Conservation (phyloP, 305 asterid genomes). For the Solanum hybrid region DNA sequence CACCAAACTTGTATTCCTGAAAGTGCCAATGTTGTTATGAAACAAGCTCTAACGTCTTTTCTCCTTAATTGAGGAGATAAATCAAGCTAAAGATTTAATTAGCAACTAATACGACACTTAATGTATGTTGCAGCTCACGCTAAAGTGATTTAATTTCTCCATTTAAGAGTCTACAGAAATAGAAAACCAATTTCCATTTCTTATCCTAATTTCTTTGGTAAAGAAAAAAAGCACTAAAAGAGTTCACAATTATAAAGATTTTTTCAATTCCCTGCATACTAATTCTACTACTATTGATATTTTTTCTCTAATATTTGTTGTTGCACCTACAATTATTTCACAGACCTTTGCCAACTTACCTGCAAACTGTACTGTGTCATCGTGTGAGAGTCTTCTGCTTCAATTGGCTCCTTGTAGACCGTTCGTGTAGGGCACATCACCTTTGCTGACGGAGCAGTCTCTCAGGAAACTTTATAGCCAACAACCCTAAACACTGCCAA, state of each 20-base stretch:
- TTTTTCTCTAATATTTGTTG: not conserved
- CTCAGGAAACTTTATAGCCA: not conserved
- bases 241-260: too few relatives aligned
- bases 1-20: too few relatives aligned
- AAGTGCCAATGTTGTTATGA: too few relatives aligned
- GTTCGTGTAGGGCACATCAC: not conserved
- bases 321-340: not conserved
- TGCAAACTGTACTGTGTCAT: not conserved
- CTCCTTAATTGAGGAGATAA: too few relatives aligned
- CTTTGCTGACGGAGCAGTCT: not conserved
- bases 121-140: too few relatives aligned
- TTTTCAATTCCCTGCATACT: too few relatives aligned
- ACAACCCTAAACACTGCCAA: constrained; percentile 23
- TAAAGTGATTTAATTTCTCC: too few relatives aligned
- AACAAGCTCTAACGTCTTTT: too few relatives aligned
- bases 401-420: not conserved
- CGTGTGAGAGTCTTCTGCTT: not conserved
- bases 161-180: too few relatives aligned
- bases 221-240: not conserved
- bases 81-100: too few relatives aligned
- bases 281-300: not conserved
- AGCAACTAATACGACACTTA: too few relatives aligned
- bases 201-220: not conserved
- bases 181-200: not conserved
- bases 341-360: not conserved